phyloP scores from a whole-genome alignment of 257 asterid genomes.

The Prunella vulgaris region DNA sequence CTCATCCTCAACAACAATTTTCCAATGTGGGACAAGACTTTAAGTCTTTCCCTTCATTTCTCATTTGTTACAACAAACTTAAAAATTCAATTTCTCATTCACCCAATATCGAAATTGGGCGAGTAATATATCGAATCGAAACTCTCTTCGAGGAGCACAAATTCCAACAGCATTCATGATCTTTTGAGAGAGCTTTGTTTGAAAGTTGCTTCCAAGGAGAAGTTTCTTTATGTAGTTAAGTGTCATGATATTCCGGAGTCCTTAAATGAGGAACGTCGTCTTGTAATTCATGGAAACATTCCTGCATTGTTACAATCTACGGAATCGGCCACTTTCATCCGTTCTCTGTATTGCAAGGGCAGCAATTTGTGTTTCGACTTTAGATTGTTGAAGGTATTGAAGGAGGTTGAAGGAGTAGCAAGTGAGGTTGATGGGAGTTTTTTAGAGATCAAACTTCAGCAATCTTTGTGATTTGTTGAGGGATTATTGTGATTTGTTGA shows the following conservation, averaged over 20 bases:
- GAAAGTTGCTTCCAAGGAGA: neutral
- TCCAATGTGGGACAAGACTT: no score
- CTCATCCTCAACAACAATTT: no score
- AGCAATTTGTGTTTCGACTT: neutral
- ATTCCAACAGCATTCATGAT: no score
- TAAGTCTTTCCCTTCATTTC: no score
- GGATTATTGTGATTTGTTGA: neutral
- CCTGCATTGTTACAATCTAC: neutral
- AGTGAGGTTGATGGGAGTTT: neutral
- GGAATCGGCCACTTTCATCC: neutral
- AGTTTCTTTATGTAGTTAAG: neutral
- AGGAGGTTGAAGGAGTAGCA: neutral
- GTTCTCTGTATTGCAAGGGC: neutral
- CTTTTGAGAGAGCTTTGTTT: conserved; percentile 5
- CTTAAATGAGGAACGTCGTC: neutral
- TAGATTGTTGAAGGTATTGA: neutral
- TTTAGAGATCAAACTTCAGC: neutral
- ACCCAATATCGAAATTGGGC: no score
- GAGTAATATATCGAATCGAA: no score
- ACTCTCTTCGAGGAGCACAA: no score
- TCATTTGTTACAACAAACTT: no score
- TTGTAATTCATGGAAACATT: neutral
- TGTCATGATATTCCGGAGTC: neutral
- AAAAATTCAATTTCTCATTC: no score
- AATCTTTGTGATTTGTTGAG: neutral